Percentiles rank a stretch among this genome's conserved stretches.
phyloP scores from a whole-genome alignment of 2,329 filamentous ascomycete genomes.

The Paecilomyces dactylethromorphus region DNA sequence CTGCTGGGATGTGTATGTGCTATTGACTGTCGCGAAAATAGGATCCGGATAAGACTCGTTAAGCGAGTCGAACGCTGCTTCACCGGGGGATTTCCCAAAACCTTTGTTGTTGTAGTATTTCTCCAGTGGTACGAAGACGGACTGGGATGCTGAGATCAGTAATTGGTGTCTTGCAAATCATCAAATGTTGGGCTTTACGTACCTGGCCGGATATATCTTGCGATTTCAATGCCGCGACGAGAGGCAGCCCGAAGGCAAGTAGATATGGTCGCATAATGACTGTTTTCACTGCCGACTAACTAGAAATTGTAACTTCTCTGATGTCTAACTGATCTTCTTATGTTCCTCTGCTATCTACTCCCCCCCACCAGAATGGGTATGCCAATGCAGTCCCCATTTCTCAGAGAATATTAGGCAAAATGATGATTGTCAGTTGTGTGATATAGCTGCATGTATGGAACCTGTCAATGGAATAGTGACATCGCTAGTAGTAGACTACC shows the following conservation, averaged over 20 bases:
- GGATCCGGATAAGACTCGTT: conserved; percentile 39
- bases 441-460: too few relatives aligned
- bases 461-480: not conserved
- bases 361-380: too few relatives aligned
- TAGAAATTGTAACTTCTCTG: too few relatives aligned
- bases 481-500: not conserved
- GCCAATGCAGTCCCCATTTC: too few relatives aligned
- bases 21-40: conserved; percentile 15
- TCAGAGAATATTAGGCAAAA: too few relatives aligned
- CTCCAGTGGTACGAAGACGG: conserved; percentile 20
- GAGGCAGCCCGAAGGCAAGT: not conserved
- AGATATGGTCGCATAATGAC: not conserved
- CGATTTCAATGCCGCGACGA: not conserved
- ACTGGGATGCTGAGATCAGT: conserved; percentile 3
- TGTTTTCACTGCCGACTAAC: too few relatives aligned
- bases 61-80: conserved; percentile 40
- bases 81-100: conserved; percentile 39
- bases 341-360: too few relatives aligned
- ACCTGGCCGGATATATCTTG: not conserved
- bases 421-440: too few relatives aligned
- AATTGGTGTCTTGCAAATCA: not conserved
- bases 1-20: conserved; percentile 32
- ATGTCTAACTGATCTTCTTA: too few relatives aligned
- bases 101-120: conserved; percentile 43
- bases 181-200: not conserved